These are phyloP conservation scores for Solanum hybrid DNA, from an alignment of 305 asterid species.

Conservation along the genomic window DNA sequence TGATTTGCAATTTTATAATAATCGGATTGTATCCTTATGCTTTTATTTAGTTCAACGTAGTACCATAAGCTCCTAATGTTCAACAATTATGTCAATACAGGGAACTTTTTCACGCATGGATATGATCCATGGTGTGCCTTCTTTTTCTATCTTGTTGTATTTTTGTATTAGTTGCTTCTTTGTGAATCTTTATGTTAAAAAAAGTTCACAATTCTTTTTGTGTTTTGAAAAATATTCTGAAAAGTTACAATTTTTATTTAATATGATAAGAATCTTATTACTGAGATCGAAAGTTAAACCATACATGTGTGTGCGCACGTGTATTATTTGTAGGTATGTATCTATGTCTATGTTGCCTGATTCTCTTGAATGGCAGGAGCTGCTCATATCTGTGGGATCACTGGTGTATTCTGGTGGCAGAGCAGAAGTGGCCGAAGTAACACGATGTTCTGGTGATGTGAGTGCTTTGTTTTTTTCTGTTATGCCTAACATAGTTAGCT, in stretches of 20 bases:
- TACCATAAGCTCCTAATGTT: not conserved
- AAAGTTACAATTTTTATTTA: not conserved
- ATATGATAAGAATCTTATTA: not conserved
- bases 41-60: not conserved
- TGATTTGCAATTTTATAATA: not conserved
- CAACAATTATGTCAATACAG: not conserved
- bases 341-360: not conserved
- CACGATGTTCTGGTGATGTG: conserved; percentile 86
- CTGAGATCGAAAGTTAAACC: not conserved
- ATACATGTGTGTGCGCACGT: not conserved
- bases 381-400: conserved; percentile 58
- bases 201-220: not conserved
- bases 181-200: not conserved
- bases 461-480: conserved; percentile 21
- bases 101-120: not conserved
- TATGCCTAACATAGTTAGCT: not conserved
- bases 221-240: not conserved
- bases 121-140: not conserved
- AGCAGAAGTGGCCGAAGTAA: conserved; percentile 79
- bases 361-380: conserved; percentile 47
- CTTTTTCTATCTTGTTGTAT: not conserved
- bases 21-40: not conserved
- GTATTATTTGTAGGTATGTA: not conserved
- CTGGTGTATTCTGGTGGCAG: conserved; percentile 69
- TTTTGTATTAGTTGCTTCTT: not conserved